These are phyloP conservation scores for Xylariaceae sp. DNA, from an alignment of 2,329 filamentous ascomycete genomes.

Conservation along the genomic window DNA sequence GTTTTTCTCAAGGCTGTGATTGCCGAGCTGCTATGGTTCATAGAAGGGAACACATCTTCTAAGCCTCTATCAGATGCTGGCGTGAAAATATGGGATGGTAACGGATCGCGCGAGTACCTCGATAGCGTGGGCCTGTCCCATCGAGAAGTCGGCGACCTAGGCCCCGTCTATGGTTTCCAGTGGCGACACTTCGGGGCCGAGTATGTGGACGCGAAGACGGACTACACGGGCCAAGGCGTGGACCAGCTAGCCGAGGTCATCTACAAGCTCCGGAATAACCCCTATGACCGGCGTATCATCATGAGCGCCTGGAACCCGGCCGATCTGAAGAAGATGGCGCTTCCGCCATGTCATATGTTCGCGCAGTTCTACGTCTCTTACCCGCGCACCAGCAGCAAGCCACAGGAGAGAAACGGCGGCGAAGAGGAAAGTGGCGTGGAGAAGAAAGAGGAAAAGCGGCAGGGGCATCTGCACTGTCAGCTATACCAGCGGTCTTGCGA, in stretches of 20 bases:
- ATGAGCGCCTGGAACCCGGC: conserved; percentile 91
- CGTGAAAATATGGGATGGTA: conserved; percentile 98
- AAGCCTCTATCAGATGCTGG: conserved; percentile 69
- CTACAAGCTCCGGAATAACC: conserved; percentile 73
- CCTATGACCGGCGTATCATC: conserved; percentile 86
- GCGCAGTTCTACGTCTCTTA: conserved; percentile 74
- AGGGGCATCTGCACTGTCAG: conserved; percentile 76
- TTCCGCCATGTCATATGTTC: conserved; percentile 80
- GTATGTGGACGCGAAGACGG: conserved; percentile 70
- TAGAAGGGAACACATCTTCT: conserved; percentile 78
- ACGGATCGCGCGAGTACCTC: conserved; percentile 84
- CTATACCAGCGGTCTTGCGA: conserved; percentile 93
- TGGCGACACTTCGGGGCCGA: conserved; percentile 97
- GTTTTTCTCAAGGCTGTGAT: conserved; percentile 89
- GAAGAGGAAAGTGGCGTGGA: not conserved
- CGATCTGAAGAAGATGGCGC: conserved; percentile 68
- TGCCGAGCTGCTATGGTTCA: conserved; percentile 93
- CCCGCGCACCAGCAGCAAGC: conserved; percentile 34
- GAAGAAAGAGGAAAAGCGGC: conserved; percentile 33
- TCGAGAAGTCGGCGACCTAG: conserved; percentile 81
- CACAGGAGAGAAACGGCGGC: conserved; percentile 16
- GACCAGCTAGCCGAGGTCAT: conserved; percentile 93
- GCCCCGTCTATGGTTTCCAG: conserved; percentile 96
- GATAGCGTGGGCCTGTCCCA: conserved; percentile 77
- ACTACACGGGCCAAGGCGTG: conserved; percentile 84